These are phyloP conservation scores for Calonectria crousiana DNA, from an alignment of 2,329 filamentous ascomycete genomes.

Conservation along the genomic window DNA sequence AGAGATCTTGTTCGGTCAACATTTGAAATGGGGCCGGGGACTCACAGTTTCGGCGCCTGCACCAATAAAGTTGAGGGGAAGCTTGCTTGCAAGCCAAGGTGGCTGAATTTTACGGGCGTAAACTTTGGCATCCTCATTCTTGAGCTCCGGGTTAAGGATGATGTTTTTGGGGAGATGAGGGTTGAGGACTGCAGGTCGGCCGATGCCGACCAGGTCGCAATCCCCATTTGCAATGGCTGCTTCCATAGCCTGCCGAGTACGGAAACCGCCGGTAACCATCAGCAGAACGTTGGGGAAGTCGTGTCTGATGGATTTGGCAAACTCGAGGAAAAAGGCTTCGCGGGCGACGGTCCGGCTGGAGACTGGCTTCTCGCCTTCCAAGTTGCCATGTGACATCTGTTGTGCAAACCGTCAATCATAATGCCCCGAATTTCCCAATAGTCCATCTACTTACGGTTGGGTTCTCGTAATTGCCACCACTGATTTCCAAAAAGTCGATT, in stretches of 20 bases:
- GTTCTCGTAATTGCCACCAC: not conserved
- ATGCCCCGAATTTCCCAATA: not conserved
- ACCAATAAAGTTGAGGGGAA: not conserved
- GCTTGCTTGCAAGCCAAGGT: not conserved
- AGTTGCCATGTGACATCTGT: not conserved
- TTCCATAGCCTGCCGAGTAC: not conserved
- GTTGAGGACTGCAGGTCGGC: not conserved
- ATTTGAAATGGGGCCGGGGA: not conserved
- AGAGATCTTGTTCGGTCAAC: not conserved
- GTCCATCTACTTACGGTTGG: not conserved
- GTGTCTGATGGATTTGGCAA: not conserved
- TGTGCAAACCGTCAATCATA: not conserved
- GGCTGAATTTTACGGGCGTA: not conserved
- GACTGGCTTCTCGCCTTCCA: not conserved
- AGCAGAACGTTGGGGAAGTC: not conserved
- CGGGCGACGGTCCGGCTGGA: not conserved
- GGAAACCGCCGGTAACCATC: slow-evolving; percentile 6
- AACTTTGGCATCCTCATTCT: not conserved
- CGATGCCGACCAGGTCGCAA: slow-evolving; percentile 1
- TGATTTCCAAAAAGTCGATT: slow-evolving; percentile 6
- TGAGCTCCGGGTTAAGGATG: not conserved
- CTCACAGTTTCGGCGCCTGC: not conserved
- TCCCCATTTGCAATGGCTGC: not conserved
- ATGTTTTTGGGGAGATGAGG: not conserved
- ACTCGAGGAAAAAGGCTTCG: slow-evolving; percentile 1